phyloP scores from a whole-genome alignment of 768 basidiomycete species.

The Boletus huronensis region DNA sequence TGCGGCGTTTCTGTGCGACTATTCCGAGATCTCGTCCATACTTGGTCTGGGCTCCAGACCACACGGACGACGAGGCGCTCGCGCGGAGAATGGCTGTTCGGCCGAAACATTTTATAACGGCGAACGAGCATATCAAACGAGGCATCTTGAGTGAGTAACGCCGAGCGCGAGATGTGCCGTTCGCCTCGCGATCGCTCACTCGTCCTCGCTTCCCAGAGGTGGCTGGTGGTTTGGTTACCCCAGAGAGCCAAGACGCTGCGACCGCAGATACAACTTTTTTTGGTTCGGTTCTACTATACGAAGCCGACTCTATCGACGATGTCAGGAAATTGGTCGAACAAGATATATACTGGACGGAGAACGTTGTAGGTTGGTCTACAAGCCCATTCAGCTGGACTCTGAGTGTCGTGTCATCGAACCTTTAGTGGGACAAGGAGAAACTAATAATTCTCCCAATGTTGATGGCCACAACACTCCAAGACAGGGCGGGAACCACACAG shows the following conservation, averaged over 20 bases:
- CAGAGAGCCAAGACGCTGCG: constrained; percentile 50
- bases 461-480: constrained; percentile 35
- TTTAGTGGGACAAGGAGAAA: constrained; percentile 57
- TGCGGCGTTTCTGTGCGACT: constrained; percentile 14
- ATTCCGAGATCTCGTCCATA: constrained; percentile 10
- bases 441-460: constrained; percentile 46
- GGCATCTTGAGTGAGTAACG: constrained; percentile 49
- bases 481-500: constrained; percentile 22
- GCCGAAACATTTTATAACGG: constrained; percentile 45
- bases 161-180: constrained; percentile 7
- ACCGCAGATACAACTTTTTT: constrained; percentile 52
- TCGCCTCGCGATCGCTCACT: constrained; percentile 3
- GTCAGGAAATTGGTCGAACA: constrained; percentile 37
- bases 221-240: constrained; percentile 56
- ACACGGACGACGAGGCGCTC: constrained; percentile 54
- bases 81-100: constrained; percentile 57
- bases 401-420: background rate
- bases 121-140: constrained; percentile 37
- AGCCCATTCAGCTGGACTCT: background rate
- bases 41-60: constrained; percentile 67
- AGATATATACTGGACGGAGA: constrained; percentile 42
- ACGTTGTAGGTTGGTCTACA: constrained; percentile 37
- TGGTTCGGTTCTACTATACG: constrained; percentile 55
- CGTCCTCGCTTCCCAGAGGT: constrained; percentile 34
- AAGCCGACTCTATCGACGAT: constrained; percentile 50